These are phyloP conservation scores for Platanthera guangdongensis DNA, from an alignment of 106 monocot genomes.

Conservation along the genomic window DNA sequence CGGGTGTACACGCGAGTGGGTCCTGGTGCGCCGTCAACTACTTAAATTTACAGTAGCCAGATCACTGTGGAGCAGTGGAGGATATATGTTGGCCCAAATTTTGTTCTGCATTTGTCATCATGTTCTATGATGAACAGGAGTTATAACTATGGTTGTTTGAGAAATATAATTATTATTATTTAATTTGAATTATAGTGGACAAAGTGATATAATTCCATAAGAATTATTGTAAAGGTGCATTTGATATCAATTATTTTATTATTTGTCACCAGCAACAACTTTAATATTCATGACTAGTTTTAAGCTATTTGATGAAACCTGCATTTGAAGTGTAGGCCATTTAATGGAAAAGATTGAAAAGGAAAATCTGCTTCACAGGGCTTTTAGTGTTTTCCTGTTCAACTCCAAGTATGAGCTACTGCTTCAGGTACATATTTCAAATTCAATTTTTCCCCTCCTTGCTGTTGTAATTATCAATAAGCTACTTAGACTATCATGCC, in stretches of 20 bases:
- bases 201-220: background rate
- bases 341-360: constrained; percentile 83
- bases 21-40: too few species aligned
- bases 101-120: background rate
- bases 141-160: background rate
- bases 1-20: too few species aligned
- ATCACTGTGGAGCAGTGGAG: background rate
- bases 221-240: background rate
- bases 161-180: background rate
- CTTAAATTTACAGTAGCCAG: too few species aligned
- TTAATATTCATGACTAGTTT: background rate
- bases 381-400: constrained; percentile 92
- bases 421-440: constrained; percentile 55
- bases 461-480: background rate
- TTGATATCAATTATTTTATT: background rate
- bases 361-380: constrained; percentile 75
- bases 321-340: constrained; percentile 45
- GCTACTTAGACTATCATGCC: background rate
- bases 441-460: background rate
- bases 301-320: constrained; percentile 1
- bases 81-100: background rate
- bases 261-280: background rate
- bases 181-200: background rate
- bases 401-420: constrained; percentile 86
- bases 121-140: background rate